Percentiles rank a stretch among this genome's conserved stretches.
Conservation (phyloP, 225 moss, liverwort and hornwort species). For the Physcomitrium patens region DNA sequence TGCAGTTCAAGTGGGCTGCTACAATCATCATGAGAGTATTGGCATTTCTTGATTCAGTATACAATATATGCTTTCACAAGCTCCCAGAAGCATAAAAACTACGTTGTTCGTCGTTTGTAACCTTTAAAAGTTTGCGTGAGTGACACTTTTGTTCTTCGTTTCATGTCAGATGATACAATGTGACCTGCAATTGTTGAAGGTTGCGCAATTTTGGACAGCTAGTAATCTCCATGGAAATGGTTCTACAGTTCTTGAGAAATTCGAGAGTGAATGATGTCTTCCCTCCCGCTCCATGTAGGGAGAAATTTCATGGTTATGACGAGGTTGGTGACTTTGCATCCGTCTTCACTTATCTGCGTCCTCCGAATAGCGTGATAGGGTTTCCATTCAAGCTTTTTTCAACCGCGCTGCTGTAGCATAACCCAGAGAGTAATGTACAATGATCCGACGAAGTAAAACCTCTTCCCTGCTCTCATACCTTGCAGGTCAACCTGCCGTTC, state of each 20-base stretch:
- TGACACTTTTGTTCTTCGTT: slow-evolving; percentile 5
- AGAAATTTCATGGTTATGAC: slow-evolving; percentile 21
- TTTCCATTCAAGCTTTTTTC: slow-evolving; percentile 40
- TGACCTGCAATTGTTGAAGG: slow-evolving; percentile 25
- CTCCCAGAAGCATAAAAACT: neutral
- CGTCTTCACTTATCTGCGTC: neutral
- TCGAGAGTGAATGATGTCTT: slow-evolving; percentile 10
- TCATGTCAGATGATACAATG: slow-evolving; percentile 22
- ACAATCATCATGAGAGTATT: slow-evolving; percentile 13
- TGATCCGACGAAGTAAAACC: slow-evolving; percentile 1
- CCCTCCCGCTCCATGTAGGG: slow-evolving; percentile 16
- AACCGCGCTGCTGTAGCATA: slow-evolving; percentile 20
- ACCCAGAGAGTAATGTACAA: neutral
- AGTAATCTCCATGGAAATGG: neutral
- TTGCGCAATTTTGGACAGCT: neutral
- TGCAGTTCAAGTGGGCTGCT: slow-evolving; percentile 35
- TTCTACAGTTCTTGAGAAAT: neutral
- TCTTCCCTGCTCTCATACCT: neutral
- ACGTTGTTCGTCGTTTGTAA: slow-evolving; percentile 17
- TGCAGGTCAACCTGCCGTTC: neutral
- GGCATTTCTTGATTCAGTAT: slow-evolving; percentile 6
- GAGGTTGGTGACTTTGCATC: slow-evolving; percentile 19
- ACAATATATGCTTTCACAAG: slow-evolving; percentile 5
- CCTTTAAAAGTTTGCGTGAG: neutral
- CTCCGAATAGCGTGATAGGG: neutral